Base-by-base conservation (phyloP, 495 filamentous ascomycete genomes). In the Trichoderma orchidacearum region DNA sequence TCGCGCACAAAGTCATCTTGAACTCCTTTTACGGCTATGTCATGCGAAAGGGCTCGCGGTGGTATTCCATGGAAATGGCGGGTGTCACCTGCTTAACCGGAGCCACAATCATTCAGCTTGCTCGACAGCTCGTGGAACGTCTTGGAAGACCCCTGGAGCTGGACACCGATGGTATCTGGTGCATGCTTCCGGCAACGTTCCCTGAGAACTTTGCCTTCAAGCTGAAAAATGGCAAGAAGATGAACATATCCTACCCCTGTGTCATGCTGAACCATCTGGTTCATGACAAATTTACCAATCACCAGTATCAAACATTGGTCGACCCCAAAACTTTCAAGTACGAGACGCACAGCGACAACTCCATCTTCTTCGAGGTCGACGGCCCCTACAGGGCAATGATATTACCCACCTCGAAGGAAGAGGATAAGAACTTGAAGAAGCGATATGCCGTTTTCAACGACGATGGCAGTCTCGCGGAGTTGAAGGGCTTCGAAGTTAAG, bases 151-250 rank as follows among this genome's bases (percentile, higher is more conserved):
- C 93, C 0, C 75, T 99, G 50, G 93, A 99, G 71, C 80, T 99
- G n/a, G 93, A 99, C 70, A 99, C 93, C 3, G 93, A 99, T 64
- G 93, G 93, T 82, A 99, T 99, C 64, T 99, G 93, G 93, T 99
- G 93, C 77, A 99, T 99, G 82, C 78, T 99, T 62, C 93, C 93
- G 0, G 93, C 89, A 3, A 91, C 89, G 0, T 99, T 99, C 64
- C 93, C 93, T 0, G 93, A 99, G 63, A 96, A 99, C 68, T 95
- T 96, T 67, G 80, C 85, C 7, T 99, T 99, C 75, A 90, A 83
- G 53, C 69, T 97, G 54, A 90, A 90, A 66, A 93, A 90, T 63
- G 94, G 93, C 56, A 97, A 96, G 77, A 97, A 96, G 64, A 65
- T 96, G 56, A 75, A 87, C 15, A 91, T 99, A 55, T 97, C 94